These are phyloP conservation scores for Leccinum fallax DNA, from an alignment of 1,284 basidiomycete species.

Conservation along the genomic window DNA sequence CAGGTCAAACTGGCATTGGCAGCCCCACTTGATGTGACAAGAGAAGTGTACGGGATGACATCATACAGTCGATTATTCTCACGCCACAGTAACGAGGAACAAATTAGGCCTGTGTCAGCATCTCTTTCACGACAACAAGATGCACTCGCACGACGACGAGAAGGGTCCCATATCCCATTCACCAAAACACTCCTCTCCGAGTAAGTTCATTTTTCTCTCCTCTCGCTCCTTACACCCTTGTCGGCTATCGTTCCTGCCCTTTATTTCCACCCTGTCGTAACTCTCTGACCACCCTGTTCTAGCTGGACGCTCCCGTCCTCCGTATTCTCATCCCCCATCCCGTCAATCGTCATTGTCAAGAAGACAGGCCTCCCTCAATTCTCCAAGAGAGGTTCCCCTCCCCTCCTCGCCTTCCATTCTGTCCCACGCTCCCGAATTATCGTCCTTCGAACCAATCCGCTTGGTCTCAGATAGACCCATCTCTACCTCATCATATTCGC, in stretches of 20 bases:
- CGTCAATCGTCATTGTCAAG: slow-evolving; percentile 1
- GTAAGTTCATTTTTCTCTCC: not conserved
- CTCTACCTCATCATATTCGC: not conserved
- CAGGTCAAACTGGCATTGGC: not conserved
- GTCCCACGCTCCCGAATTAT: not conserved
- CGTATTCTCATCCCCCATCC: slow-evolving; percentile 1
- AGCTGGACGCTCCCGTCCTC: not conserved
- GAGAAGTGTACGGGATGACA: not conserved
- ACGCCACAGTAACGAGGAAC: slow-evolving; percentile 4
- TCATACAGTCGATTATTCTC: not conserved
- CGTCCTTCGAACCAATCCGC: not conserved
- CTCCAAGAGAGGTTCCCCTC: not conserved
- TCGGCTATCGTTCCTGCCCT: not conserved
- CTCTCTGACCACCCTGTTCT: not conserved
- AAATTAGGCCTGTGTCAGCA: not conserved
- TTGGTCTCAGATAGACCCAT: not conserved
- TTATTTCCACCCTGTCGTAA: not conserved
- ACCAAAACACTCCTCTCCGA: not conserved
- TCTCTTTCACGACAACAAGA: not conserved
- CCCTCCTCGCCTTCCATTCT: not conserved
- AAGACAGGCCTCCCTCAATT: not conserved
- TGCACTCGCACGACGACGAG: slow-evolving; percentile 2
- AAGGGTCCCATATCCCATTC: not conserved
- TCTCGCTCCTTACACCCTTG: not conserved
- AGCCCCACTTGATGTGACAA: not conserved